Evolutionary conservation across 1,284 basidiomycete genomes (phyloP), one percentile per base, ranked within the genome.

Genomic region (Taiwanofungus camphoratus): DNA sequence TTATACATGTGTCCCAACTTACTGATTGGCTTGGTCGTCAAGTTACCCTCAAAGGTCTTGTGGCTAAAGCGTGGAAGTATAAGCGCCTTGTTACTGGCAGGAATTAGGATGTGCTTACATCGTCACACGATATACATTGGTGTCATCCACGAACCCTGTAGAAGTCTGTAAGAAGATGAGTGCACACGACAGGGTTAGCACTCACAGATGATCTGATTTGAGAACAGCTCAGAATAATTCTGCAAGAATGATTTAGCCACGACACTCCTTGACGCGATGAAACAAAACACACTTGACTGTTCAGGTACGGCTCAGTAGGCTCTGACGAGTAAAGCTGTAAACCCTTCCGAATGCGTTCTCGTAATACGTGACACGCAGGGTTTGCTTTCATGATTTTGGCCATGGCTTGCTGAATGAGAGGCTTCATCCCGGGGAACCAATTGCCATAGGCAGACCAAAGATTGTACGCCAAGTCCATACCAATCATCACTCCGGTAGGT

Each of bases 1-100:
- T n/a, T n/a, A n/a, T n/a, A n/a, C n/a, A 23, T 30, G 20, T n/a
- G 31, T 27, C 5, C 18, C 12, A 6, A 60, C 80, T 54, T 57
- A 82, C 84, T 98, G 74, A 99, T 98, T 2, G 96, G 96, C 68
- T 99, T 99, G 23, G 96, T 99, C 15, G 96, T 99, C 79, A 98
- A 79, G 68, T 99, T 99, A 62, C 94, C 96, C 71, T 99, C 96
- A 65, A 99, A 99, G 5, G 95, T 99, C 74, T 98, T 97, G 75
- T 99, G 96, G 60, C 77, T 80, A 49, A 29, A 50, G 34, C 16
- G 31, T 15, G 27, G 43, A 39, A 24, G 44, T 23, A 42, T 38
- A 26, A 50, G 30, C 16, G 45, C 9, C 16, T 15, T 4, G 19
- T 26, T 3, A 13, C 19, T 21, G 18, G 5, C 11, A 29, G 23